phyloP scores from a whole-genome alignment of 2,329 filamentous ascomycete genomes.

The Claviceps citrina region DNA sequence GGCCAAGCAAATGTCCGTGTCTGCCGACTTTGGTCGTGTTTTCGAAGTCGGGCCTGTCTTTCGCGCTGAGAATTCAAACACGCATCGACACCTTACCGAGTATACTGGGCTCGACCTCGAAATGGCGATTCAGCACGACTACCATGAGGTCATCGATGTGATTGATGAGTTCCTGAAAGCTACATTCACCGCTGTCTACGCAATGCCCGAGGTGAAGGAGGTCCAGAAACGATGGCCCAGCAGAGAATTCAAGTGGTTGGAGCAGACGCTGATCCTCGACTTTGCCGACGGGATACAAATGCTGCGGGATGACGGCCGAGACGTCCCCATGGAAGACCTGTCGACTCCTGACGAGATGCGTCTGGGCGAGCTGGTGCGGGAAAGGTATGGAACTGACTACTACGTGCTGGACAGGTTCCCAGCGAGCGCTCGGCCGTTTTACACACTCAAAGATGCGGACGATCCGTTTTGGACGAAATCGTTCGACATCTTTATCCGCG shows the following conservation, averaged over 20 bases:
- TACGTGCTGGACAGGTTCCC: slow-evolving; percentile 94
- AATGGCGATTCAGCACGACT: slow-evolving; percentile 80
- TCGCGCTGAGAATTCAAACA: slow-evolving; percentile 90
- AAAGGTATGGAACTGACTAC: slow-evolving; percentile 79
- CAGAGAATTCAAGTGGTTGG: slow-evolving; percentile 72
- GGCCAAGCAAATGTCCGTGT: slow-evolving; percentile 85
- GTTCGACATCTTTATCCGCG: slow-evolving; percentile 87
- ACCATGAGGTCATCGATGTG: slow-evolving; percentile 69
- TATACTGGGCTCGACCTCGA: slow-evolving; percentile 88
- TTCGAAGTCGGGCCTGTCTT: slow-evolving; percentile 65
- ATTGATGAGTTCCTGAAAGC: slow-evolving; percentile 70
- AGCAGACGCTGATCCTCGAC: slow-evolving; percentile 66
- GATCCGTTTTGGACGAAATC: slow-evolving; percentile 69
- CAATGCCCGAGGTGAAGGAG: slow-evolving; percentile 53
- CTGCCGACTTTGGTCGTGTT: slow-evolving; percentile 74
- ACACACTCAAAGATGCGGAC: slow-evolving; percentile 69
- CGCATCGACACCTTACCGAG: slow-evolving; percentile 83
- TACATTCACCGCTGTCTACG: slow-evolving; percentile 36
- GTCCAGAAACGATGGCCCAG: slow-evolving; percentile 77
- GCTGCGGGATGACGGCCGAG: slow-evolving; percentile 69
- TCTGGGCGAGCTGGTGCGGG: slow-evolving; percentile 67
- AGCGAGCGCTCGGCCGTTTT: slow-evolving; percentile 69
- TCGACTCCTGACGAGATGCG: slow-evolving; percentile 76
- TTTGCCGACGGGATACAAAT: slow-evolving; percentile 69
- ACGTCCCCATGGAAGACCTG: slow-evolving; percentile 60